Conservation (phyloP, 2,329 filamentous ascomycete genomes). For the Xylaria polymorpha region DNA sequence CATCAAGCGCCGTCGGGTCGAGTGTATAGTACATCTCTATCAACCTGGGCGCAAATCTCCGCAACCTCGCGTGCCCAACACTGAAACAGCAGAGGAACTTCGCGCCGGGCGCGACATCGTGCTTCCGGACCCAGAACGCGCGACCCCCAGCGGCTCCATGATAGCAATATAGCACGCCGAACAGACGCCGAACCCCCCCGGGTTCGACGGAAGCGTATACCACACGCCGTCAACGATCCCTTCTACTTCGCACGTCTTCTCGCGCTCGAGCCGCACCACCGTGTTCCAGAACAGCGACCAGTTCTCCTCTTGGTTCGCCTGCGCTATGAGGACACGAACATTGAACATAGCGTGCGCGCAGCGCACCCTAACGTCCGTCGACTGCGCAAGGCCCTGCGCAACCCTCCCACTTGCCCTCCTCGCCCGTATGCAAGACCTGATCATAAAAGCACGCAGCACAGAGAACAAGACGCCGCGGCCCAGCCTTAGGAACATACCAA, state of each 20-base stretch:
- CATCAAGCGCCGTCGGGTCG: slow-evolving; percentile 43
- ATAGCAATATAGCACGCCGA: slow-evolving; percentile 52
- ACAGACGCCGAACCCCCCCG: slow-evolving; percentile 52
- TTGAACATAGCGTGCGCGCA: slow-evolving; percentile 52
- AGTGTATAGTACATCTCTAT: slow-evolving; percentile 49
- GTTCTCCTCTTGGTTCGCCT: slow-evolving; percentile 49
- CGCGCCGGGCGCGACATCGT: slow-evolving; percentile 31
- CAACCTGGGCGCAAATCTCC: slow-evolving; percentile 40
- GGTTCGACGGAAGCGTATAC: slow-evolving; percentile 52
- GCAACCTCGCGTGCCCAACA: slow-evolving; percentile 46
- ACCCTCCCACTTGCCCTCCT: slow-evolving; percentile 45
- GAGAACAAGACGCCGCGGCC: slow-evolving; percentile 47
- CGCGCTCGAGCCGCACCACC: slow-evolving; percentile 43
- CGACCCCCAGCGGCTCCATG: slow-evolving; percentile 48
- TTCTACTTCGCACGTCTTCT: slow-evolving; percentile 48
- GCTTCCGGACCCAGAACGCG: slow-evolving; percentile 47
- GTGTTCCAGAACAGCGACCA: slow-evolving; percentile 52
- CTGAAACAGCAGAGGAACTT: slow-evolving; percentile 53
- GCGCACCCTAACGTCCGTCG: slow-evolving; percentile 27
- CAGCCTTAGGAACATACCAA: slow-evolving; percentile 29
- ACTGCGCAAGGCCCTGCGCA: slow-evolving; percentile 35
- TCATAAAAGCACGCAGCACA: slow-evolving; percentile 56
- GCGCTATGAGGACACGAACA: slow-evolving; percentile 48
- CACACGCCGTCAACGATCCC: slow-evolving; percentile 50
- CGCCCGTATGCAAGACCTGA: slow-evolving; percentile 49